Evolutionary conservation across 306 rosid genomes (phyloP), one percentile per base, ranked within the genome.

Genomic region (Medicago arabica): DNA sequence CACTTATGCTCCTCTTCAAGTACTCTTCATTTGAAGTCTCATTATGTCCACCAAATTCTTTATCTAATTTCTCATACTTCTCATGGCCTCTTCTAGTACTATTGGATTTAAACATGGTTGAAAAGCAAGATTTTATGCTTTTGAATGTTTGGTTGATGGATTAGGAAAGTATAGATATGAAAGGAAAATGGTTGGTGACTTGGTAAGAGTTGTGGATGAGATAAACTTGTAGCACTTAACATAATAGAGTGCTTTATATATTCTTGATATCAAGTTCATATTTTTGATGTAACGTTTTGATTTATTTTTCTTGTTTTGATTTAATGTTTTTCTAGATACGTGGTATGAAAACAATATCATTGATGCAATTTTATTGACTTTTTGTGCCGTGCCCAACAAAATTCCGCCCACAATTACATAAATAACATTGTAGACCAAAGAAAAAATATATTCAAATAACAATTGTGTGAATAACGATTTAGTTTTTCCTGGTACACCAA

Each of bases 1-100:
- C 44, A 77, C 88, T 87, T 49, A 76, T 58, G 62, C 85, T 83
- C 78, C 90, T 87, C 86, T 82, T 86, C 28, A 87, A 67, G 6
- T 55, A 55, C 74, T 83, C 85, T 21, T 47, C 87, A 53, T 80
- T 81, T 64, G 73, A 57, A 67, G 25, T 62, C 15, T 69, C 73
- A 68, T 23, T 23, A 23, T 54, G 63, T 7, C 13, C 72, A 38
- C 41, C 70, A 61, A 49, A 23, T 15, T 90, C 95, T 80, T 86
- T 83, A 1, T 75, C 87, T 54, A 90, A 53, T 44, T 28, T 72
- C 82, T 90, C 92, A 50, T 90, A 87, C 74, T 76, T 73, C 36
- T 78, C 28, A 67, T 69, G 58, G 61, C 84, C 81, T 80, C 79
- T 73, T 46, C 86, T 47, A 21, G 85, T 66, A 63, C 85, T 87